Conservation (phyloP, 2,329 filamentous ascomycete genomes). For the Colletotrichum endophyticum region DNA sequence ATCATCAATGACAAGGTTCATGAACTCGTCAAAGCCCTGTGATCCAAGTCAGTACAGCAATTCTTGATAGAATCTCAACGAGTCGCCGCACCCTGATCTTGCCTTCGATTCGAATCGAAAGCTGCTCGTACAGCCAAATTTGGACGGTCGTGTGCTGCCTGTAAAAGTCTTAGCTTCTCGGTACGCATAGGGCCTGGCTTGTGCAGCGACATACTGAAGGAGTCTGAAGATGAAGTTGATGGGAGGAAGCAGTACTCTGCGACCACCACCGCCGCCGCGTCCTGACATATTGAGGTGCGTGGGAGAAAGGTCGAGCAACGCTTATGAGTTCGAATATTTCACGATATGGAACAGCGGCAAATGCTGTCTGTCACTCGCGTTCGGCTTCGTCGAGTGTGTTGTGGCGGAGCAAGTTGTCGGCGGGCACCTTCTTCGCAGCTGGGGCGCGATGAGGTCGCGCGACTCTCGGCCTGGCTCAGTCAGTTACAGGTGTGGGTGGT, state of each 20-base stretch:
- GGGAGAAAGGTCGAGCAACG: not conserved
- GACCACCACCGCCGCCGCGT: constrained; percentile 63
- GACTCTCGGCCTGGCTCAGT: not conserved
- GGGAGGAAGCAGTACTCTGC: constrained; percentile 64
- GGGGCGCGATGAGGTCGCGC: not conserved
- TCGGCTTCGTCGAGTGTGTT: not conserved
- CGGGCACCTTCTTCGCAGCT: not conserved
- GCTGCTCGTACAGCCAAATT: constrained; percentile 97
- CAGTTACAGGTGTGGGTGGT: not conserved
- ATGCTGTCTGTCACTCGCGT: not conserved
- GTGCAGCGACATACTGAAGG: constrained; percentile 58
- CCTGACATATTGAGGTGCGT: constrained; percentile 54
- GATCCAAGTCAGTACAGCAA: constrained; percentile 18
- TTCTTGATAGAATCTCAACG: not conserved
- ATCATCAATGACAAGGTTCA: constrained; percentile 97
- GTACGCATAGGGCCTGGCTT: not conserved
- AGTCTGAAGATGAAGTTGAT: constrained; percentile 74
- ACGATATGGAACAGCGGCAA: not conserved
- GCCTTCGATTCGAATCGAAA: constrained; percentile 91
- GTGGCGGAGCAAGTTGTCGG: not conserved
- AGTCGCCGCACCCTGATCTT: constrained; percentile 81
- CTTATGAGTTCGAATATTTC: not conserved
- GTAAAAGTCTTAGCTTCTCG: not conserved
- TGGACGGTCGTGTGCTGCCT: constrained; percentile 79
- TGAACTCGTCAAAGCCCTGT: constrained; percentile 98